Evolutionary conservation across 2,329 filamentous ascomycete genomes (phyloP), one percentile per base, ranked within the genome.

Genomic region (Plectosphaerella cucumerina): DNA sequence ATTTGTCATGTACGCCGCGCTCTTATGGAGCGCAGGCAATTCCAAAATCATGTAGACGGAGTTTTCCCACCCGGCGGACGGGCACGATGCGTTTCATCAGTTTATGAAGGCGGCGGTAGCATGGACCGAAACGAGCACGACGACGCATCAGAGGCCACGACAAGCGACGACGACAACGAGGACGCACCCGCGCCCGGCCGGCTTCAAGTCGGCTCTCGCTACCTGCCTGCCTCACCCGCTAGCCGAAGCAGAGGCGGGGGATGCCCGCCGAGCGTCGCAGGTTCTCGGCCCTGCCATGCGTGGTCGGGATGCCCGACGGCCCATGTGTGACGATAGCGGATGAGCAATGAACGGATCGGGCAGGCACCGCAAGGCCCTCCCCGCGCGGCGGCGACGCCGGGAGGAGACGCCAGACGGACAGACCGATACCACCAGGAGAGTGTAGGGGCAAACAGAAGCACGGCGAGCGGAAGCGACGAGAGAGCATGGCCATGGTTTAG

Each of bases 1-100:
- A 26, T 41, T 55, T 56, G 48, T 53, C 55, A 55, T 56, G 55
- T 56, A 56, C 50, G 53, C 55, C 55, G 48, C 55, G 53, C 53
- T 50, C 49, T 50, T 52, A 49, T 53, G 17, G 20, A 48, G 55
- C 55, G 48, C 18, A 48, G 55, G 55, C 53, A 49, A 51, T 23
- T 44, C 44, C 55, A 56, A 55, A 56, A 47, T 56, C 55, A 55
- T 56, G 55, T 56, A 55, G 55, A 56, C 50, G 50, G 55, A 56
- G 53, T 56, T 56, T 53, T 42, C 22, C 50, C 55, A 49, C 44
- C 26, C 21, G 39, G 42, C 55, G 54, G 49, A 53, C 41, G 45
- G 49, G 52, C 33, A 50, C 21, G 31, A 31, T 41, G 42, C 35
- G 39, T 50, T 50, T 33, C 35, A 48, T 17, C 37, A 37, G 47